Percentiles rank a stretch among this genome's conserved stretches.
Evolutionary conservation across 2,329 filamentous ascomycete genomes (phyloP).

Genomic region (Aureobasidium sp.): DNA sequence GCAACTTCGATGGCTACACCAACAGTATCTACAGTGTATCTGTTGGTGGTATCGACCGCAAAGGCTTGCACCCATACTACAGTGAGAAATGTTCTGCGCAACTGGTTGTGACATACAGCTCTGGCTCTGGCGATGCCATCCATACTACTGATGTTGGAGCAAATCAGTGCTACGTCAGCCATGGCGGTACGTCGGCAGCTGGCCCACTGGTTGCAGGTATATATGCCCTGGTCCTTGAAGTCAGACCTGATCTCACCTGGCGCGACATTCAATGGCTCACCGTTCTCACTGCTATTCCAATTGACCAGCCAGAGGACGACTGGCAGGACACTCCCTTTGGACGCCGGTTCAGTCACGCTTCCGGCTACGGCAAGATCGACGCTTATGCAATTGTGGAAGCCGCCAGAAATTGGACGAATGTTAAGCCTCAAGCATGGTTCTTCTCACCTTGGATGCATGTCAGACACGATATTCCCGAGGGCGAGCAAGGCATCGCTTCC

Average conservation of each 20-base stretch:
- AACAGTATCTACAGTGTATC: constrained; percentile 99
- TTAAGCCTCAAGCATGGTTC: constrained; percentile 94
- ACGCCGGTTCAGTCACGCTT: constrained; percentile 87
- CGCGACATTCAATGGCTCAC: constrained; percentile 90
- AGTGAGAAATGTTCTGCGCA: constrained; percentile 95
- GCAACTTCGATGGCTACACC: constrained; percentile 98
- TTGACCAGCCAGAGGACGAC: constrained; percentile 65
- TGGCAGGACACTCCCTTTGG: constrained; percentile 79
- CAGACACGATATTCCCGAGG: constrained; percentile 77
- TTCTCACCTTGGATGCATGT: constrained; percentile 93
- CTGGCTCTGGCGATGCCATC: constrained; percentile 79
- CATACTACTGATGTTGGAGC: constrained; percentile 90
- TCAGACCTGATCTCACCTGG: constrained; percentile 84
- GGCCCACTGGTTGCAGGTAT: constrained; percentile 89
- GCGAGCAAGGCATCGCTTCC: constrained; percentile 68
- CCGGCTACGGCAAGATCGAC: constrained; percentile 93
- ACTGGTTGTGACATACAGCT: constrained; percentile 93
- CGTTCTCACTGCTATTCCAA: constrained; percentile 72
- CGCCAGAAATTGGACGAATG: constrained; percentile 76
- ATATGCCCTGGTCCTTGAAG: constrained; percentile 78
- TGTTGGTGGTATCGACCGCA: constrained; percentile 83
- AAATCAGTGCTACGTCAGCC: constrained; percentile 69
- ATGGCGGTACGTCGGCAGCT: constrained; percentile 92
- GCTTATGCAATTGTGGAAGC: constrained; percentile 76
- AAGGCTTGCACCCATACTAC: constrained; percentile 87